Percentiles rank a stretch among this genome's conserved stretches.
Evolutionary conservation across 768 basidiomycete species (phyloP).

Genomic region (Lactifluus echinatus): DNA sequence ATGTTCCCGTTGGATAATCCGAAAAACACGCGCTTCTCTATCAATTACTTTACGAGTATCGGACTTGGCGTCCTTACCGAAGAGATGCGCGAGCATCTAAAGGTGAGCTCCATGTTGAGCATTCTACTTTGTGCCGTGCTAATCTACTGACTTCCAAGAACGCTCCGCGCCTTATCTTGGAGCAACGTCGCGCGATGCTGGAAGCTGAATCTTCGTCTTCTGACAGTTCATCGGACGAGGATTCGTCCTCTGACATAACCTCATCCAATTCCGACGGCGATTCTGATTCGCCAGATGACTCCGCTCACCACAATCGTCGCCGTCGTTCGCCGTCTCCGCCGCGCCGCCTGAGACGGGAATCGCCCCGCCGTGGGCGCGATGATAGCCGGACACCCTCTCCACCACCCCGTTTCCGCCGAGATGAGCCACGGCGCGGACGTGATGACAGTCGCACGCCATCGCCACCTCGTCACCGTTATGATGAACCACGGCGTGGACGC

Average conservation of each 20-base stretch:
- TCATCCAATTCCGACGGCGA: conserved; percentile 33
- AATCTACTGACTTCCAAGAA: conserved; percentile 43
- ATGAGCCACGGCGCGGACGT: conserved; percentile 11
- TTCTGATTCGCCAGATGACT: conserved; percentile 31
- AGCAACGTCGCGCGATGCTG: conserved; percentile 82
- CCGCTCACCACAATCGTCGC: conserved; percentile 23
- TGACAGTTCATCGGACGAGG: conserved; percentile 31
- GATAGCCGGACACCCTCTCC: conserved; percentile 20
- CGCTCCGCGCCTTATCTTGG: conserved; percentile 87
- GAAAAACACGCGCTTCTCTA: conserved; percentile 91
- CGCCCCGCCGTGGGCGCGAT: conserved; percentile 19
- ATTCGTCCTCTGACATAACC: conserved; percentile 35
- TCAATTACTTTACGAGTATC: conserved; percentile 97
- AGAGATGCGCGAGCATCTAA: conserved; percentile 93
- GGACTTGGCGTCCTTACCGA: conserved; percentile 87
- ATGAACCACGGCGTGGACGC: conserved; percentile 8
- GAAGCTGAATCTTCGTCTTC: conserved; percentile 52
- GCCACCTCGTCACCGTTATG: conserved; percentile 16
- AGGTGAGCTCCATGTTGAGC: conserved; percentile 42
- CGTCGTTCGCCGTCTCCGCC: conserved; percentile 31
- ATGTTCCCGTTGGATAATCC: conserved; percentile 98
- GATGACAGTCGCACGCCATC: conserved; percentile 14
- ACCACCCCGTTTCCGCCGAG: conserved; percentile 20
- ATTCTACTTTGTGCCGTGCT: not conserved
- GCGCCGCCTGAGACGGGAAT: conserved; percentile 21